Base-by-base conservation (phyloP, 352 stramenopile species). In the Phytopythium cucurbitacearum region DNA sequence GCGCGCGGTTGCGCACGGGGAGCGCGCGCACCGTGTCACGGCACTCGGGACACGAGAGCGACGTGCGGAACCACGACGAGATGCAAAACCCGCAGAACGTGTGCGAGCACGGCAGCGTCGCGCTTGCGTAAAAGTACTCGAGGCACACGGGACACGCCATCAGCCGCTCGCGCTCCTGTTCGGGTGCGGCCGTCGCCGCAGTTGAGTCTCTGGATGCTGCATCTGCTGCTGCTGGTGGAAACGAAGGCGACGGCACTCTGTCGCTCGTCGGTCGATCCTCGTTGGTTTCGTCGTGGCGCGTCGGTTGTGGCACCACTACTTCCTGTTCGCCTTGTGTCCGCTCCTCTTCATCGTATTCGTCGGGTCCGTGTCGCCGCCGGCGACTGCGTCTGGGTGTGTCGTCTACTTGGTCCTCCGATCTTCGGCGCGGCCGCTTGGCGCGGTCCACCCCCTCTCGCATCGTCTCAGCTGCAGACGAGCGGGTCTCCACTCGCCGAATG, bases 101-200 rank as follows among this genome's bases (percentile, higher is more conserved):
- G 53, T 94, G 85, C 3, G 85, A 94, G 51, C 85, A 94, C 9
- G 82, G 62, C 41, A 94, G 62, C 42, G 85, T 94, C 39, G 77
- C 80, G 56, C 79, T 89, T 33, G 72, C 66, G 41, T 90, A 71
- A 49, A 84, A 94, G 55, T 83, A 92, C 51, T 94, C 84, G 34
- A 92, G 69, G 61, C 85, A 94, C 40, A 94, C 81, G 0, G 85
- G 65, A 40, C 85, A 94, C 50, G 86, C 67, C 76, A 94, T 87
- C 28, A 87, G 66, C 28, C 75, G 75, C 58, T 92, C 81, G 35
- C 68, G 66, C 48, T 90, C 79, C 51, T 78, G 63, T 4, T 21
- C 35, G 12, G 11, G 28, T 12, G 15, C 21, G 6, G 21, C 4
- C n/a, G 34, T 21, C 16, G 47, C 16, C 59, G 63, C 40, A n/a